phyloP scores from a whole-genome alignment of 73 alveolate species.

The Uronychia setigera region DNA sequence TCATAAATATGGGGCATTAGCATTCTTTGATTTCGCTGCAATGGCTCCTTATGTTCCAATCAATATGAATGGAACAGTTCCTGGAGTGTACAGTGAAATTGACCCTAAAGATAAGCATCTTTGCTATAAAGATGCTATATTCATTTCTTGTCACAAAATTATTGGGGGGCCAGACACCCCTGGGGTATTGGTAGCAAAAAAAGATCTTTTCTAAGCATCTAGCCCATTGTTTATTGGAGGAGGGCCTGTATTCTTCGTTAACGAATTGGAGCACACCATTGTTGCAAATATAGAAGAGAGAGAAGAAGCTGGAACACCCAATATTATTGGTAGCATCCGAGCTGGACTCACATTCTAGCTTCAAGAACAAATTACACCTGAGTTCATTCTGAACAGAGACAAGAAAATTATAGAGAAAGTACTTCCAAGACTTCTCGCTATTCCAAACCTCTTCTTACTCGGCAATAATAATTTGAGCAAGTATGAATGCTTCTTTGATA shows the following conservation, averaged over 20 bases:
- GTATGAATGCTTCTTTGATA: not conserved
- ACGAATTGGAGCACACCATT: constrained; percentile 75
- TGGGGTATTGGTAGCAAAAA: constrained; percentile 85
- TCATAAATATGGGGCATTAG: constrained; percentile 82
- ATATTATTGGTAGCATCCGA: constrained; percentile 89
- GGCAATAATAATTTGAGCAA: constrained; percentile 58
- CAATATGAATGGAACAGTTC: constrained; percentile 72
- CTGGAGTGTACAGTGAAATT: constrained; percentile 51
- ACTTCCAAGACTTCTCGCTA: constrained; percentile 14
- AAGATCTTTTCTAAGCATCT: constrained; percentile 66
- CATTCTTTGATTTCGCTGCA: constrained; percentile 93
- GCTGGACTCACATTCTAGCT: constrained; percentile 80
- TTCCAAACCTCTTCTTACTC: constrained; percentile 76
- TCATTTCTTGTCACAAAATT: constrained; percentile 92
- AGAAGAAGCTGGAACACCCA: constrained; percentile 99
- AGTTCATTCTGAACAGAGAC: constrained; percentile 74
- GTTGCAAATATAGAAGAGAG: constrained; percentile 81
- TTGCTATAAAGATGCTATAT: constrained; percentile 90
- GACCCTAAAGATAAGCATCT: constrained; percentile 35
- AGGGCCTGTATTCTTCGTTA: constrained; percentile 95
- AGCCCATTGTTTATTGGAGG: constrained; percentile 98
- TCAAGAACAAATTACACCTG: constrained; percentile 71
- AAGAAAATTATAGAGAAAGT: constrained; percentile 61
- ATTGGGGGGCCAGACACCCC: constrained; percentile 95
- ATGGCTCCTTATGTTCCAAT: constrained; percentile 86